Base-by-base conservation (phyloP, 768 basidiomycete species). In the Hysterangium stoloniferum region DNA sequence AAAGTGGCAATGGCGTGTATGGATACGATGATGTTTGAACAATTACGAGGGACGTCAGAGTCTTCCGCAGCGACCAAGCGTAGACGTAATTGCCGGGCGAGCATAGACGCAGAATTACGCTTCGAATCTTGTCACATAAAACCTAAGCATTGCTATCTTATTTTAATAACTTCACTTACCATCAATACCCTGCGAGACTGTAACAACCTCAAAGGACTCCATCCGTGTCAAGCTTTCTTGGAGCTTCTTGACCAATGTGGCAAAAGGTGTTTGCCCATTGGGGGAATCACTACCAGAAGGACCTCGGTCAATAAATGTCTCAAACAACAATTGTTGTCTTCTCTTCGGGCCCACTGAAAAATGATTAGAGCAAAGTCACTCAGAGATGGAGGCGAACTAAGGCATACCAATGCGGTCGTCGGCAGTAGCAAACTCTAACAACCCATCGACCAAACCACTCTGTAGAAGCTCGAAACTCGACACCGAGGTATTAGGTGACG, bases 1-100 rank as follows among this genome's bases (percentile, higher is more conserved):
- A 98, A 92, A 1, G 93, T 97, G 1, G 96, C 95, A 55, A 98
- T 96, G 5, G 94, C 95, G 62, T 98, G 95, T 54, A 98, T 98
- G 6, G 94, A 97, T 19, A 98, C 89, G 33, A 92, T 89, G 61
- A 98, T 88, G 57, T 90, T 93, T 13, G 62, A 61, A 46, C 67
- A 68, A 60, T 86, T 86, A 48, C 84, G 81, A 15, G 96, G 95
- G 19, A 95, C 78, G 57, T 93, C 92, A 0, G 86, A 80, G 29
- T 87, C 89, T 46, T 96, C 91, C 8, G 84, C 84, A 1, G 93
- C 91, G n/a, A 89, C 76, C 13, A 99, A 70, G 19, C 90, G 84
- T 11, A 98, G 78, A 8, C 93, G 85, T 38, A 99, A 70, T 58
- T 95, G 93, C 22, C 94, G 82, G 6, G 90, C 92, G n/a, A 98